A percentile compares a stretch with the other conserved stretches of the same genome.
phyloP scores from a whole-genome alignment of 495 filamentous ascomycete genomes.

The Xylaria telfairii region DNA sequence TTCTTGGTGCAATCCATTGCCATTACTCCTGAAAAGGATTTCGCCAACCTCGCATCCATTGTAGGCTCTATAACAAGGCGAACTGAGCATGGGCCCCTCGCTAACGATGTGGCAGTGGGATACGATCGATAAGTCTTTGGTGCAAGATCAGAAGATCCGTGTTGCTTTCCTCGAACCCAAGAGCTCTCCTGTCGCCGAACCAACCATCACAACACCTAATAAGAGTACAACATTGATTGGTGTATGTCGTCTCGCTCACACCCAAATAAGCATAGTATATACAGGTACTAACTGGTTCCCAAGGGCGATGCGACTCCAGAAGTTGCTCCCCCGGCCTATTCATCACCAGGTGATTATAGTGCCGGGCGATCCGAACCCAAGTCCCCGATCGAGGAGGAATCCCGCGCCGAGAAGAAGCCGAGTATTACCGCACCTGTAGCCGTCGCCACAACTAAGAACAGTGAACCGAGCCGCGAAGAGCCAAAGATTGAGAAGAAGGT shows the following conservation, averaged over 20 bases:
- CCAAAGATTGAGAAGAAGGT: slow-evolving; percentile 79
- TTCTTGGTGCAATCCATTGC: slow-evolving; percentile 95
- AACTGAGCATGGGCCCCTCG: slow-evolving; percentile 1
- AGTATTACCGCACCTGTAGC: slow-evolving; percentile 47
- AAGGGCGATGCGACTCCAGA: slow-evolving; percentile 33
- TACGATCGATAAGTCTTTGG: slow-evolving; percentile 71
- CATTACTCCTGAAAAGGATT: slow-evolving; percentile 84
- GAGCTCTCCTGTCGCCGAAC: slow-evolving; percentile 34
- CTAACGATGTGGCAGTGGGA: slow-evolving; percentile 64
- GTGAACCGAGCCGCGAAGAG: slow-evolving; percentile 61
- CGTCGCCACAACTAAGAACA: slow-evolving; percentile 50
- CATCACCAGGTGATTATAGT: slow-evolving; percentile 31
- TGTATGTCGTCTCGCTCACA: slow-evolving; percentile 26
- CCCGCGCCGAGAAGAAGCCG: slow-evolving; percentile 36
- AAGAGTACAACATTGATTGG: slow-evolving; percentile 32
- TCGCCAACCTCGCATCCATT: slow-evolving; percentile 75
- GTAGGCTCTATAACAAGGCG: slow-evolving; percentile 56
- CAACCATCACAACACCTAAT: slow-evolving; percentile 31
- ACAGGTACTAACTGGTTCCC: background rate
- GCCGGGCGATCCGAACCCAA: slow-evolving; percentile 50
- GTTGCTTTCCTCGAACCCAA: slow-evolving; percentile 78
- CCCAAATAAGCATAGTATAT: background rate
- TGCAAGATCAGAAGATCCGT: slow-evolving; percentile 96
- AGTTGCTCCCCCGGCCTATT: slow-evolving; percentile 33
- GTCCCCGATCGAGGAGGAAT: slow-evolving; percentile 28